Evolutionary conservation across 345 rosid genomes (phyloP).

Genomic region (Citrus australasica): DNA sequence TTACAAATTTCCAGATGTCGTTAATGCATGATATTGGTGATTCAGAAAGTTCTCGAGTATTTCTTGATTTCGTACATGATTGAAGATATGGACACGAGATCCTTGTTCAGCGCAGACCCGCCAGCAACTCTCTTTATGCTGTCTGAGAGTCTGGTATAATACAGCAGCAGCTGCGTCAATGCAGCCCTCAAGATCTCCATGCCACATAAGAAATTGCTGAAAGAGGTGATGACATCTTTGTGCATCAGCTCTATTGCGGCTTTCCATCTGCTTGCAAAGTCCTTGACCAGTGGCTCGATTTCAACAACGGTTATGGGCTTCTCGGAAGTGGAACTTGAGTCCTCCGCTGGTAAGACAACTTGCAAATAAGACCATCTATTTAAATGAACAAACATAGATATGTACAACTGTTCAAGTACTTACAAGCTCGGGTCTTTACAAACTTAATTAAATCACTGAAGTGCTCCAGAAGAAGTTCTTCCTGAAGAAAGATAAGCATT

Average conservation of each 20-base stretch:
- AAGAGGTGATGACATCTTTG: conserved; percentile 97
- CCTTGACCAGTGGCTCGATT: conserved; percentile 83
- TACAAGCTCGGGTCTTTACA: conserved; percentile 85
- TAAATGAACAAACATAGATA: not conserved
- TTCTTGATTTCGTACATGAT: conserved; percentile 98
- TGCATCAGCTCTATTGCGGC: conserved; percentile 95
- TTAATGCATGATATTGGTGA: not conserved
- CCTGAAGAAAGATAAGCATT: conserved; percentile 43
- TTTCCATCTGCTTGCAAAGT: conserved; percentile 90
- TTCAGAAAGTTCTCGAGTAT: conserved; percentile 82
- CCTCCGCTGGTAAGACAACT: conserved; percentile 59
- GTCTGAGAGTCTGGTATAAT: conserved; percentile 88
- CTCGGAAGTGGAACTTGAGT: conserved; percentile 57
- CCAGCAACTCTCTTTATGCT: conserved; percentile 74
- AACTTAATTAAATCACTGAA: conserved; percentile 87
- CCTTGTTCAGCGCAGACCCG: conserved; percentile 84
- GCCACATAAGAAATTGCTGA: conserved; percentile 93
- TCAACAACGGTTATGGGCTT: conserved; percentile 65
- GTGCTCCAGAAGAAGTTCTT: conserved; percentile 88
- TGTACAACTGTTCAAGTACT: conserved; percentile 24
- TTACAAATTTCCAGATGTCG: not conserved
- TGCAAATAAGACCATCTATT: not conserved
- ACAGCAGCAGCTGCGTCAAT: conserved; percentile 88
- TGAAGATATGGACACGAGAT: conserved; percentile 84
- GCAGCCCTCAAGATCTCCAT: conserved; percentile 98